Conservation (phyloP, 768 basidiomycete genomes). For the Sporobolomyces phaffii region DNA sequence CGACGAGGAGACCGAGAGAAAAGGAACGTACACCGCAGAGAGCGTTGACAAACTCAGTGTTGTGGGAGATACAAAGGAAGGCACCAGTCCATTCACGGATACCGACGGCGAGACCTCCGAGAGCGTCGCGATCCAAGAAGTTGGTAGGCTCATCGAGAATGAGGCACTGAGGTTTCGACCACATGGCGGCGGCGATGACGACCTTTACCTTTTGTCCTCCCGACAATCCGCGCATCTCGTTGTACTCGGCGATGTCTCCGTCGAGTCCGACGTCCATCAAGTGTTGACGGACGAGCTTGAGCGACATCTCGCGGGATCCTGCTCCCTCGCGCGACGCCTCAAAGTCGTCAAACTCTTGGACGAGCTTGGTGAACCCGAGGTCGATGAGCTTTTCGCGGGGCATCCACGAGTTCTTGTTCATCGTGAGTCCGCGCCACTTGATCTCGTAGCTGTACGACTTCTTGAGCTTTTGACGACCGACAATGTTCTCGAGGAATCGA, state of each 20-base stretch:
- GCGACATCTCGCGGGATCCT: conserved; percentile 77
- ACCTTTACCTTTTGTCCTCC: conserved; percentile 87
- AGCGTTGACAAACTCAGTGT: conserved; percentile 76
- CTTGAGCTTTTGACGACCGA: conserved; percentile 96
- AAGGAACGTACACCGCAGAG: conserved; percentile 61
- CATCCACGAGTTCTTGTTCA: conserved; percentile 71
- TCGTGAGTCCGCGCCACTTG: conserved; percentile 49
- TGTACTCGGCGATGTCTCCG: conserved; percentile 96
- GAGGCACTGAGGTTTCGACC: conserved; percentile 81
- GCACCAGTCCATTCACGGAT: conserved; percentile 93
- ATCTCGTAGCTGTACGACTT: conserved; percentile 86
- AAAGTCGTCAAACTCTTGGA: conserved; percentile 92
- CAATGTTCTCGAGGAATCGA: conserved; percentile 63
- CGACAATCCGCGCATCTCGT: conserved; percentile 87
- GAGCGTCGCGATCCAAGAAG: conserved; percentile 91
- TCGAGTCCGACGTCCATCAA: conserved; percentile 92
- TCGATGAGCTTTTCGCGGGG: conserved; percentile 75
- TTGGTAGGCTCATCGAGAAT: conserved; percentile 63
- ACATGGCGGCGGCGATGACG: conserved; percentile 74
- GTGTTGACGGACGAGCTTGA: conserved; percentile 76
- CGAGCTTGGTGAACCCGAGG: conserved; percentile 81
- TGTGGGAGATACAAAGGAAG: conserved; percentile 94
- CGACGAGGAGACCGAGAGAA: conserved; percentile 61
- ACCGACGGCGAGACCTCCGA: conserved; percentile 88
- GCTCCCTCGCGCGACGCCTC: conserved; percentile 94